Percentiles rank a stretch among this genome's conserved stretches.
phyloP scores from a whole-genome alignment of 306 rosid genomes.

The Cajanus cajan region DNA sequence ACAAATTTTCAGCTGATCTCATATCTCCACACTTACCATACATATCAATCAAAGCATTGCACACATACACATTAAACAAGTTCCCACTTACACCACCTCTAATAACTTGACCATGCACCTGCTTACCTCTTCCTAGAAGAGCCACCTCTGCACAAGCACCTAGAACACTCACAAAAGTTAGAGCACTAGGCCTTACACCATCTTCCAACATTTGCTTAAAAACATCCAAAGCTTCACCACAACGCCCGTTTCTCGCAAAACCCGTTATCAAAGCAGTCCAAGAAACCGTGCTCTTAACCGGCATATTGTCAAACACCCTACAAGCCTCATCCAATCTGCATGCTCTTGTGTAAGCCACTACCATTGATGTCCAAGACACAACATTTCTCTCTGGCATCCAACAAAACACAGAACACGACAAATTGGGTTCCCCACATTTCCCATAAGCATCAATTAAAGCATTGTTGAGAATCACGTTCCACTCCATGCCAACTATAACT shows the following conservation, averaged over 20 bases:
- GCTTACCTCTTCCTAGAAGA: constrained; percentile 54
- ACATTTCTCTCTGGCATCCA: constrained; percentile 50
- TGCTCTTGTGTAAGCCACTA: constrained; percentile 41
- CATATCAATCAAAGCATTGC: constrained; percentile 60
- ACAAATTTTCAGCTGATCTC: constrained; percentile 53
- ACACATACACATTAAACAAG: constrained; percentile 39
- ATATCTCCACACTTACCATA: constrained; percentile 61
- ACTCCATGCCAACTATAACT: constrained; percentile 43
- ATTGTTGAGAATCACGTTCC: constrained; percentile 44
- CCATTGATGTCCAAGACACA: constrained; percentile 63
- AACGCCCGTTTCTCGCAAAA: constrained; percentile 36
- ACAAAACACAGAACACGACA: constrained; percentile 39
- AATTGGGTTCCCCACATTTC: constrained; percentile 47
- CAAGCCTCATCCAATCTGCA: constrained; percentile 48
- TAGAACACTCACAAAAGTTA: constrained; percentile 50
- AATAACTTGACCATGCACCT: constrained; percentile 48
- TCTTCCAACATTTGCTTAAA: constrained; percentile 51
- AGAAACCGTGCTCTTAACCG: constrained; percentile 41
- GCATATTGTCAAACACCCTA: constrained; percentile 48
- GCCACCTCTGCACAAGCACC: constrained; percentile 58
- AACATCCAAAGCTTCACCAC: constrained; percentile 43
- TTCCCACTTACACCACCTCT: constrained; percentile 35
- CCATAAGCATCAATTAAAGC: constrained; percentile 66
- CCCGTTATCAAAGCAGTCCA: constrained; percentile 66
- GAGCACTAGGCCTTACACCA: constrained; percentile 39